Conservation (phyloP, 768 basidiomycete species). For the Hygrophorus russula region DNA sequence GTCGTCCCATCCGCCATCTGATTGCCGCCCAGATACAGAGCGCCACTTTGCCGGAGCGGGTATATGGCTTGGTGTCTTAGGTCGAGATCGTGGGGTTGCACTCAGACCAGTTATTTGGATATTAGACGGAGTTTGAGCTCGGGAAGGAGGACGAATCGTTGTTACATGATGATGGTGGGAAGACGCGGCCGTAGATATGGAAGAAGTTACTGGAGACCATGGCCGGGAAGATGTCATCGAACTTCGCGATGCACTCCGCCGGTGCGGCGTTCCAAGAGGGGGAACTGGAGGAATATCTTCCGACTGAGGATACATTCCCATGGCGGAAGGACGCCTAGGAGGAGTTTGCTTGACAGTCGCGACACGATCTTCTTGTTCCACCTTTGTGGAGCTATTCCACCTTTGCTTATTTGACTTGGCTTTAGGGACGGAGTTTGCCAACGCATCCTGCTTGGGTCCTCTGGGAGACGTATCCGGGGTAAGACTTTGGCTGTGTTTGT, state of each 20-base stretch:
- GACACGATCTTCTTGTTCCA: conserved; percentile 42
- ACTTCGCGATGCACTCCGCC: conserved; percentile 58
- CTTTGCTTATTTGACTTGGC: conserved; percentile 29
- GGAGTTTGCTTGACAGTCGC: conserved; percentile 37
- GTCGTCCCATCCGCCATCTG: conserved; percentile 35
- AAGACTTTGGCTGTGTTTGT: conserved; percentile 63
- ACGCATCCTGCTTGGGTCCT: conserved; percentile 25
- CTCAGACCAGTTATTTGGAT: conserved; percentile 23
- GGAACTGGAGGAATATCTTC: conserved; percentile 36
- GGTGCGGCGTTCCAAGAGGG: conserved; percentile 35
- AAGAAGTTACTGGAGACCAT: conserved; percentile 69
- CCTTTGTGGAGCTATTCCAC: conserved; percentile 79
- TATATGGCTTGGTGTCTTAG: conserved; percentile 74
- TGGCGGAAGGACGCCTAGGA: conserved; percentile 39
- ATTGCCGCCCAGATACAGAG: conserved; percentile 35
- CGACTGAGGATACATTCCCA: conserved; percentile 22
- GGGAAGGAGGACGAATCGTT: conserved; percentile 37
- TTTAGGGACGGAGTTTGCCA: conserved; percentile 27
- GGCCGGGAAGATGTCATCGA: conserved; percentile 73
- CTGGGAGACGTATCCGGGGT: conserved; percentile 61
- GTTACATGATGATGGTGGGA: conserved; percentile 30
- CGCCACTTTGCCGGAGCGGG: conserved; percentile 49
- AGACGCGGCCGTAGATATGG: conserved; percentile 58
- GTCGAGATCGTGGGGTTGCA: conserved; percentile 53
- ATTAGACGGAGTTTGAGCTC: conserved; percentile 48